Conservation (phyloP, 1,284 basidiomycete species). For the Phylloporus sp. region DNA sequence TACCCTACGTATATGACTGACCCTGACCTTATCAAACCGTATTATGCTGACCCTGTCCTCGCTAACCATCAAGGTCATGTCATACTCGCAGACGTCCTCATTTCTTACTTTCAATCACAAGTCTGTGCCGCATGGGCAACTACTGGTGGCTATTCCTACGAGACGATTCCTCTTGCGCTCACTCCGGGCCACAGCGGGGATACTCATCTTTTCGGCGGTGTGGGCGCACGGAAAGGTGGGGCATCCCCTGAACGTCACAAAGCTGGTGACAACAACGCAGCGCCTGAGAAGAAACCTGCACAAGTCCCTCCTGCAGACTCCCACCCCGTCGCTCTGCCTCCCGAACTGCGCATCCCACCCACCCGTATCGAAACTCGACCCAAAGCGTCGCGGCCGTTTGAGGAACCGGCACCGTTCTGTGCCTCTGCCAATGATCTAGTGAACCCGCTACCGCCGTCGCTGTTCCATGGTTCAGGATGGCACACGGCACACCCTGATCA, state of each 20-base stretch:
- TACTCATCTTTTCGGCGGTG: constrained; percentile 70
- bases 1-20: constrained; percentile 83
- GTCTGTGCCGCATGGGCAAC: constrained; percentile 86
- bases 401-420: constrained; percentile 89
- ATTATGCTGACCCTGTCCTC: constrained; percentile 85
- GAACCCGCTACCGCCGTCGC: constrained; percentile 87
- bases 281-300: constrained; percentile 31
- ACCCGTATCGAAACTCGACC: constrained; percentile 78
- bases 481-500: constrained; percentile 70
- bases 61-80: constrained; percentile 82
- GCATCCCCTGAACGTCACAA: constrained; percentile 48
- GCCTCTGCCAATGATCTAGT: constrained; percentile 93
- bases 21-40: constrained; percentile 69
- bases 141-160: constrained; percentile 67
- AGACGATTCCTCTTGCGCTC: constrained; percentile 53
- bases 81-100: constrained; percentile 82
- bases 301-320: constrained; percentile 12
- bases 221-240: constrained; percentile 67
- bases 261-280: constrained; percentile 35
- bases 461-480: constrained; percentile 94
- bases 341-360: constrained; percentile 63
- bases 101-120: constrained; percentile 87
- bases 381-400: constrained; percentile 56
- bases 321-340: constrained; percentile 37
- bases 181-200: constrained; percentile 42